These are phyloP conservation scores for Nidularia pulvinata DNA, from an alignment of 768 basidiomycete genomes.

Conservation along the genomic window DNA sequence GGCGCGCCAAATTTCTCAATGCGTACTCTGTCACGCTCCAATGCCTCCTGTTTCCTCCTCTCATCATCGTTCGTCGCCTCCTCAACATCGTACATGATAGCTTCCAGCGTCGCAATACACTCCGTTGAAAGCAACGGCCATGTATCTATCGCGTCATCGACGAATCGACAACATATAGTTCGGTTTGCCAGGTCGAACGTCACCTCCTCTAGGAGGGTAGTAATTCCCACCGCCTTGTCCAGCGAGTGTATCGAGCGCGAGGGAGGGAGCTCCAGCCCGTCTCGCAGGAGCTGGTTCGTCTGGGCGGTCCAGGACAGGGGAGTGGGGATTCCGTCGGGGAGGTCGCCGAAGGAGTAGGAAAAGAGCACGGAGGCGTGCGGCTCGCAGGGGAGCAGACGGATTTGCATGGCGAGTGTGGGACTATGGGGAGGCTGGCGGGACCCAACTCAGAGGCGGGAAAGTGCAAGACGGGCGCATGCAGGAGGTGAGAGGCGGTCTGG, in stretches of 20 bases:
- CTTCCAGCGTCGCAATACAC: conserved; percentile 44
- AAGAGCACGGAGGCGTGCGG: conserved; percentile 58
- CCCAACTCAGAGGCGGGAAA: background rate
- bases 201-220: conserved; percentile 57
- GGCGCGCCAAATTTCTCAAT: background rate
- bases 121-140: conserved; percentile 28
- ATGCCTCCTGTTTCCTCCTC: conserved; percentile 26
- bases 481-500: too few species aligned
- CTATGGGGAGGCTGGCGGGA: background rate
- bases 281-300: conserved; percentile 45
- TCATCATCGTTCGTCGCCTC: conserved; percentile 43
- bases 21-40: conserved; percentile 22
- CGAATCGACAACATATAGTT: conserved; percentile 51
- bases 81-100: conserved; percentile 53
- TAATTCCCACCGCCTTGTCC: conserved; percentile 59
- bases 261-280: conserved; percentile 50
- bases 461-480: background rate
- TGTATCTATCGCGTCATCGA: conserved; percentile 52
- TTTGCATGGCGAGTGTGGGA: conserved; percentile 41
- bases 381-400: conserved; percentile 45
- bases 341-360: conserved; percentile 51
- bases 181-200: conserved; percentile 52
- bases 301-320: conserved; percentile 57
- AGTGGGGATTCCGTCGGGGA: conserved; percentile 40
- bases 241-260: conserved; percentile 47